Evolutionary conservation across 2,329 filamentous ascomycete species (phyloP).

Genomic region (Colletotrichum tamarilloi): DNA sequence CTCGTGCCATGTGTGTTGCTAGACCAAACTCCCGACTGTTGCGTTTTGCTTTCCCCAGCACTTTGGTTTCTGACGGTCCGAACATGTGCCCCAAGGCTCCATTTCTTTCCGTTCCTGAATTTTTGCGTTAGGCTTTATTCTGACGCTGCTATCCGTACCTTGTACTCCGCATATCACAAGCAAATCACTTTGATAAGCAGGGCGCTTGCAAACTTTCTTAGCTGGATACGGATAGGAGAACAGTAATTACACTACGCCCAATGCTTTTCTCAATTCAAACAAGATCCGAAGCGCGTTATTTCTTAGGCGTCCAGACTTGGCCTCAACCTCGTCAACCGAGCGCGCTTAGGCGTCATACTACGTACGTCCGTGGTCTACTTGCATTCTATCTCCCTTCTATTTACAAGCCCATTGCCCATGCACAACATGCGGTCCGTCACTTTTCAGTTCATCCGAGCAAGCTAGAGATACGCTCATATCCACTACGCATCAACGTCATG

Average conservation of each 20-base stretch:
- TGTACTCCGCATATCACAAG: background rate
- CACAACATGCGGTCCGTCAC: background rate
- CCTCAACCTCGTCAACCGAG: background rate
- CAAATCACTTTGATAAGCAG: background rate
- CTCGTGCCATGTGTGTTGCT: background rate
- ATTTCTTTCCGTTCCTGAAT: background rate
- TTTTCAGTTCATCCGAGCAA: constrained; percentile 5
- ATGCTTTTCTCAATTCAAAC: background rate
- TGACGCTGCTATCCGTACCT: background rate
- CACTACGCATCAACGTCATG: background rate
- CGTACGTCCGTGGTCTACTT: background rate
- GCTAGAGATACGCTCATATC: background rate
- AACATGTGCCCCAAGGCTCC: constrained; percentile 9
- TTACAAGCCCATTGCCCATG: background rate
- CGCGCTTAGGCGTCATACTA: constrained; percentile 10
- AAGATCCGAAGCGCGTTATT: background rate
- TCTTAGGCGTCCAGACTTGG: constrained; percentile 14
- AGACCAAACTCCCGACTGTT: background rate
- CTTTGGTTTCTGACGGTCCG: constrained; percentile 20
- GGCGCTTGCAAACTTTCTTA: background rate
- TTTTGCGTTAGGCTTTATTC: background rate
- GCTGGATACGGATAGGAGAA: background rate
- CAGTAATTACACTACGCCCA: background rate
- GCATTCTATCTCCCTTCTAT: background rate
- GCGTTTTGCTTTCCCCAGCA: constrained; percentile 5